These are phyloP conservation scores for Ambrosia trifida DNA, from an alignment of 129 eudicot species.

Conservation along the genomic window DNA sequence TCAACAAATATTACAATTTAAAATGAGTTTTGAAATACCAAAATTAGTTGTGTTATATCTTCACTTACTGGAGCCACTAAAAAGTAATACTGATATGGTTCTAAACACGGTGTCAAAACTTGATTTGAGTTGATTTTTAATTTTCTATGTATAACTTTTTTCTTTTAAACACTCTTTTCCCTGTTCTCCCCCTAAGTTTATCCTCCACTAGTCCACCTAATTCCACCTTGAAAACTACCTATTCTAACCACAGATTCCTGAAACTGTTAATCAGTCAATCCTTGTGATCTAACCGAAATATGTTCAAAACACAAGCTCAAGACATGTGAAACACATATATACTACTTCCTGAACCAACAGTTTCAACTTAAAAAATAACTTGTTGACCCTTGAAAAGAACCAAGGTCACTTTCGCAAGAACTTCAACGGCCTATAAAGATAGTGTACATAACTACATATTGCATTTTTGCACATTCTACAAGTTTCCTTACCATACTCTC, in stretches of 20 bases:
- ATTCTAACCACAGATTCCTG: too few relatives aligned
- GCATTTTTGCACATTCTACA: background rate
- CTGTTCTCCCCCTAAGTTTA: background rate
- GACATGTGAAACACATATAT: background rate
- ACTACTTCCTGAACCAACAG: background rate
- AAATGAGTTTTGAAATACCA: conserved; percentile 7
- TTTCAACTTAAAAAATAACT: background rate
- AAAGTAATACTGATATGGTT: background rate
- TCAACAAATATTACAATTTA: background rate
- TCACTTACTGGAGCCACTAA: background rate
- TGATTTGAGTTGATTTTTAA: background rate
- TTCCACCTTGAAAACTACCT: conserved; percentile 7
- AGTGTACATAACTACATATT: background rate
- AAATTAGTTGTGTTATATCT: background rate
- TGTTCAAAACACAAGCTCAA: background rate
- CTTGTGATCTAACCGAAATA: background rate
- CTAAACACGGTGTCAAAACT: background rate
- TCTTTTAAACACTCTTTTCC: background rate
- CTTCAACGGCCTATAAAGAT: too few relatives aligned
- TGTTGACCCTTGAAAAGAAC: background rate
- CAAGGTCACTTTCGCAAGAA: background rate
- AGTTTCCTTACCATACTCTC: conserved; percentile 4
- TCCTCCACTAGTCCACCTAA: background rate
- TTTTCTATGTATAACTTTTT: background rate
- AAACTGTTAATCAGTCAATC: background rate